Evolutionary conservation across 148 eudicot genomes (phyloP).

Genomic region (Simmondsia chinensis): DNA sequence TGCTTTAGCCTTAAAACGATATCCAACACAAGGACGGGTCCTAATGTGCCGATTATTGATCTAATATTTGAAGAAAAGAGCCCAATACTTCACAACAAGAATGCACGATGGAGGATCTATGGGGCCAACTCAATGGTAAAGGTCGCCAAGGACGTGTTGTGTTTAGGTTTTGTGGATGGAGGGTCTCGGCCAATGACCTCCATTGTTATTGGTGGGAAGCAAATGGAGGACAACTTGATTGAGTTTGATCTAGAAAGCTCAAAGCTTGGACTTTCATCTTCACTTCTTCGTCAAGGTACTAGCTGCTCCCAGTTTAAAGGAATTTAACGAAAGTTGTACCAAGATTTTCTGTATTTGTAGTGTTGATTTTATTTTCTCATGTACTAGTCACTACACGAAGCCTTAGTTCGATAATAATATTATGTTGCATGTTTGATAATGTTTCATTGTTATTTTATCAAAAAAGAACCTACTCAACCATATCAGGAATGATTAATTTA

Average conservation of each 20-base stretch:
- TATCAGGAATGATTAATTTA: too few species aligned
- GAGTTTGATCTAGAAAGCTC: constrained; percentile 23
- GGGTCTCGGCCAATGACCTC: constrained; percentile 16
- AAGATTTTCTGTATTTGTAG: too few species aligned
- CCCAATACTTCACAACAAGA: constrained; percentile 11
- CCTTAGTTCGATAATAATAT: too few species aligned
- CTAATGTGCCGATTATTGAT: constrained; percentile 22
- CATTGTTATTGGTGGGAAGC: constrained; percentile 26
- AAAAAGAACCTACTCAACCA: too few species aligned
- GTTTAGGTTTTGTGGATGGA: constrained; percentile 30
- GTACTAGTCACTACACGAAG: too few species aligned
- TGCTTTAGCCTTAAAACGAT: constrained; percentile 18
- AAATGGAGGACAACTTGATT: constrained; percentile 24
- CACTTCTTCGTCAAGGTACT: constrained; percentile 11
- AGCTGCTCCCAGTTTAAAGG: constrained; percentile 20
- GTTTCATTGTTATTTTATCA: too few species aligned
- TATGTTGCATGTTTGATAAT: too few species aligned
- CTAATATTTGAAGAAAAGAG: constrained; percentile 13
- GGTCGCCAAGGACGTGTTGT: constrained; percentile 10
- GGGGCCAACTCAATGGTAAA: constrained; percentile 27
- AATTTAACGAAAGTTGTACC: too few species aligned
- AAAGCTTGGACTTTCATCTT: constrained; percentile 18
- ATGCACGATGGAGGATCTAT: constrained; percentile 20
- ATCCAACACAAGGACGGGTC: constrained; percentile 9
- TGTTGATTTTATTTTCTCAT: too few species aligned